Evolutionary conservation across 2,329 filamentous ascomycete species (phyloP).

Genomic region (Colletotrichum destructivum): DNA sequence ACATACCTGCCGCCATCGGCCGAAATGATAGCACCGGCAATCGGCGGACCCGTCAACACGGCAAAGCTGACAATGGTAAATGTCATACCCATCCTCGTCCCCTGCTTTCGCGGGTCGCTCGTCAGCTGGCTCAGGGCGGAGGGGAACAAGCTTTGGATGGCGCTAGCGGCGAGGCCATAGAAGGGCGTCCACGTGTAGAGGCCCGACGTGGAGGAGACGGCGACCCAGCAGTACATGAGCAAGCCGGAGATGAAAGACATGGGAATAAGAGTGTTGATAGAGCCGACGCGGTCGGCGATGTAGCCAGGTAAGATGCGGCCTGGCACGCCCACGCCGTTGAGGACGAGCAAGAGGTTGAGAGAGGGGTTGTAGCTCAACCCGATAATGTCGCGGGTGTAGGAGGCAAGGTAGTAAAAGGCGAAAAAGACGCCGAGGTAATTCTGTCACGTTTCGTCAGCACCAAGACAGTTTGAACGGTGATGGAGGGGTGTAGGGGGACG

Average conservation of each 20-base stretch:
- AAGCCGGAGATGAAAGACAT: conserved; percentile 57
- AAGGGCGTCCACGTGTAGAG: conserved; percentile 75
- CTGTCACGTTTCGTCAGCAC: conserved; percentile 43
- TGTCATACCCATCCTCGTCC: conserved; percentile 71
- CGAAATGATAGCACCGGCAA: conserved; percentile 65
- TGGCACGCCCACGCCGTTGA: conserved; percentile 74
- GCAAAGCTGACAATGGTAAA: conserved; percentile 70
- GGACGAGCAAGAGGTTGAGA: conserved; percentile 73
- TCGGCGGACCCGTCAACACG: conserved; percentile 66
- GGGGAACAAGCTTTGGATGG: conserved; percentile 77
- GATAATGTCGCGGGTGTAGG: conserved; percentile 62
- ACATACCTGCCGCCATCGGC: conserved; percentile 57
- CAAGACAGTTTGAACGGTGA: background rate
- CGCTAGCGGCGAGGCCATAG: conserved; percentile 76
- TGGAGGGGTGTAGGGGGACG: background rate
- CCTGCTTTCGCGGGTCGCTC: conserved; percentile 65
- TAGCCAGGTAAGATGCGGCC: conserved; percentile 72
- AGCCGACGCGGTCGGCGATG: conserved; percentile 71
- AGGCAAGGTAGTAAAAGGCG: conserved; percentile 71
- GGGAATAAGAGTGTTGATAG: conserved; percentile 74
- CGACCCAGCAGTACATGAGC: conserved; percentile 71
- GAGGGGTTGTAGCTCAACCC: conserved; percentile 63
- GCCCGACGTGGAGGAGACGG: conserved; percentile 62
- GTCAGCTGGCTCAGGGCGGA: conserved; percentile 71
- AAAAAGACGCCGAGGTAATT: conserved; percentile 70